A percentile compares a stretch with the other conserved stretches of the same genome.
Evolutionary conservation across 2,329 filamentous ascomycete species (phyloP).

Genomic region (Cladobotryum mycophilum): DNA sequence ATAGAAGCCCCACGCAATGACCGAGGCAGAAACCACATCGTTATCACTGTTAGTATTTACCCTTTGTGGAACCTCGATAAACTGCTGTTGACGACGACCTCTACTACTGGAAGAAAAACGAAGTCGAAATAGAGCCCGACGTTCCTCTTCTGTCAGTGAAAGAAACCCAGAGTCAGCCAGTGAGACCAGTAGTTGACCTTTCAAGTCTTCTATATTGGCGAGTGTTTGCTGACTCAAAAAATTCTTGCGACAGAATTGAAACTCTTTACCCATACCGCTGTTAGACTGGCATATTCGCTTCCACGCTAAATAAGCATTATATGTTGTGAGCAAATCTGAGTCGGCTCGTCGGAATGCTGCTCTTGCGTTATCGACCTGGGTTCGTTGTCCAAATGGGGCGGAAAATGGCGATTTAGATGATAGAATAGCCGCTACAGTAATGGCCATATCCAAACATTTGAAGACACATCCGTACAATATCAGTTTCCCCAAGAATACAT

Average conservation of each 20-base stretch:
- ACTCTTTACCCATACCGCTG: slow-evolving; percentile 60
- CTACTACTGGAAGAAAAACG: slow-evolving; percentile 50
- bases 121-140: slow-evolving; percentile 59
- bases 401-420: slow-evolving; percentile 94
- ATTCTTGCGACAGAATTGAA: slow-evolving; percentile 89
- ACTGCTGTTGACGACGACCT: slow-evolving; percentile 59
- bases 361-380: slow-evolving; percentile 74
- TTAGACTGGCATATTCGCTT: slow-evolving; percentile 70
- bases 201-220: slow-evolving; percentile 89
- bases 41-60: slow-evolving; percentile 73
- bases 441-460: slow-evolving; percentile 81
- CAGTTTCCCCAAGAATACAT: slow-evolving; percentile 92
- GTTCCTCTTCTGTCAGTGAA: slow-evolving; percentile 66
- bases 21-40: slow-evolving; percentile 69
- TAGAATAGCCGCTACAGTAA: slow-evolving; percentile 87
- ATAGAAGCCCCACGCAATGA: slow-evolving; percentile 93
- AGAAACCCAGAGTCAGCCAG: slow-evolving; percentile 83
- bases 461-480: slow-evolving; percentile 83
- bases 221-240: slow-evolving; percentile 86
- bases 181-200: slow-evolving; percentile 80
- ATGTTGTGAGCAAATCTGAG: slow-evolving; percentile 86
- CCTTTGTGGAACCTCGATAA: slow-evolving; percentile 74
- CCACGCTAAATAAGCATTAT: slow-evolving; percentile 91
- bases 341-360: slow-evolving; percentile 77
- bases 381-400: slow-evolving; percentile 74